Base-by-base conservation (phyloP, 352 stramenopile species). In the Thalassiosira sp. region DNA sequence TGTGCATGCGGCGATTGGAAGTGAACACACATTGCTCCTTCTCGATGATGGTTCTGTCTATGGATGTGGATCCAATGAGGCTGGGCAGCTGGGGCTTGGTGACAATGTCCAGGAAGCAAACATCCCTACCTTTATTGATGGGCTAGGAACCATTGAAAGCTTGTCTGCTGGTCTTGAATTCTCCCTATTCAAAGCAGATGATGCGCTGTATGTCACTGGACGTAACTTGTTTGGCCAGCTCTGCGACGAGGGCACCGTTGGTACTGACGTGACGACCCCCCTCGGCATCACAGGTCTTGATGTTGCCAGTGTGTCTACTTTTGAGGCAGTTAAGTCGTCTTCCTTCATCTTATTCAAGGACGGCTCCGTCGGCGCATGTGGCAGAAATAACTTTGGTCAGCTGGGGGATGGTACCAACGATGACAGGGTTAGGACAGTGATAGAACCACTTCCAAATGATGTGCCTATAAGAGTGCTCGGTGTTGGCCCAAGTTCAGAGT, bases 291-390 rank as follows among this genome's bases (percentile, higher is more conserved):
- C 37, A 16, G 40, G 56, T 54, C 52, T 79, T 7, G 27, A 72
- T 18, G 31, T 54, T 20, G 33, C 54, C 13, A 45, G 40, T 40
- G 63, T 84, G 27, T 22, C 42, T 33, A 61, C 63, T 2, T 84
- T 79, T 53, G 20, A 79, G 53, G 68, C 76, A 37, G 73, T 72
- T 31, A 40, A 61, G 5, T 27, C 56, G 25, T 71, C 57, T 22
- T 64, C 69, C 0, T 84, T 68, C 31, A 84, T 84, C 25, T 52
- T 79, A 56, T 84, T 84, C 64, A 77, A 70, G 22, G 69, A 84
- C 52, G 76, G 76, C 22, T 69, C 68, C 1, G 63, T 84, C 7
- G 68, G 46, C 24, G 68, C 76, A 53, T 84, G 76, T 48, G 76
- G 76, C 5, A 60, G 52, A 5, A 84, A 84, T 33, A 69, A 79